Evolutionary conservation across 2,329 filamentous ascomycete species (phyloP).

Genomic region (Talaromyces verruculosus): DNA sequence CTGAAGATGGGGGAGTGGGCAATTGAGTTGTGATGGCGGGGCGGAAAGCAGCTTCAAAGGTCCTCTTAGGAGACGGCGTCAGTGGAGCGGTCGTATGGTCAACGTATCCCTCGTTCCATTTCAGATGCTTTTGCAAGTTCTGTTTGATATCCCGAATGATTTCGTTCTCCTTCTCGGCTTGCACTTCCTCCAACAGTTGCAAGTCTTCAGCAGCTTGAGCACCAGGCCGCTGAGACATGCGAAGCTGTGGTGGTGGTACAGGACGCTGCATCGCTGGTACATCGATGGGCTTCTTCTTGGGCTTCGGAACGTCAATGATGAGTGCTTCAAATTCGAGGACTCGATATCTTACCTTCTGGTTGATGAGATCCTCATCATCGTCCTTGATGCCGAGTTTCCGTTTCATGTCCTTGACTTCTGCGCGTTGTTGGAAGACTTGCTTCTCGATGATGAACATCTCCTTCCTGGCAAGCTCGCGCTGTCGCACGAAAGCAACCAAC

Average conservation of each 20-base stretch:
- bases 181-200: constrained; percentile 70
- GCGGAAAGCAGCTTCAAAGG: constrained; percentile 64
- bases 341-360: constrained; percentile 71
- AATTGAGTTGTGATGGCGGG: constrained; percentile 67
- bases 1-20: constrained; percentile 52
- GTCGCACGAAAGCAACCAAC: constrained; percentile 72
- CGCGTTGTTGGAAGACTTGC: constrained; percentile 77
- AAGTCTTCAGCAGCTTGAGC: constrained; percentile 78
- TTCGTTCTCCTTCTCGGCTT: constrained; percentile 77
- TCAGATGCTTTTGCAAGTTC: constrained; percentile 82
- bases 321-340: constrained; percentile 34
- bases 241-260: constrained; percentile 63
- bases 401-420: constrained; percentile 83
- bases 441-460: constrained; percentile 74
- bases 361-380: constrained; percentile 91
- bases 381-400: constrained; percentile 83
- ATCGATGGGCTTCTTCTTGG: constrained; percentile 68
- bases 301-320: constrained; percentile 54
- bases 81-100: constrained; percentile 85
- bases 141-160: constrained; percentile 79
- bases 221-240: constrained; percentile 68
- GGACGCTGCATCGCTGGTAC: constrained; percentile 61
- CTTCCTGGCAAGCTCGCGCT: constrained; percentile 76
- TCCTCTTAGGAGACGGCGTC: constrained; percentile 70
- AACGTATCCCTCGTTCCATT: constrained; percentile 87